Percentiles rank a stretch among this genome's conserved stretches.
phyloP scores from a whole-genome alignment of 208 protist species.

The Trypanosoma vivax region DNA sequence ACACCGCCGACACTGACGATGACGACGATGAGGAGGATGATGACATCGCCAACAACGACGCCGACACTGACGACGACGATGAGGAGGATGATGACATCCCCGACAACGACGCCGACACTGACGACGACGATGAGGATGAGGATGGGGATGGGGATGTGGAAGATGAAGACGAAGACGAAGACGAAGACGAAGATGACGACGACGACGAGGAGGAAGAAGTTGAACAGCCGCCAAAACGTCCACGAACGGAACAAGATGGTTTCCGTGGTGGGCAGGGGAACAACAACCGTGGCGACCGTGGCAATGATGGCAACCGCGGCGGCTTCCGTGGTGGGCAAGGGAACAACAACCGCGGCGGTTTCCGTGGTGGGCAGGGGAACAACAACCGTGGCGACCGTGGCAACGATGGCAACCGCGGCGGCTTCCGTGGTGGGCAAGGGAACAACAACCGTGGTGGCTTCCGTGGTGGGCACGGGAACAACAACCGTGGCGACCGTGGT shows the following conservation, averaged over 20 bases:
- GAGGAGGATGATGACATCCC: no score
- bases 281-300: no score
- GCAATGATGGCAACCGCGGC: constrained; percentile 55
- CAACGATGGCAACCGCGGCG: constrained; percentile 54
- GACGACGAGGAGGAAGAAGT: constrained; percentile 42
- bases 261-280: constrained; percentile 39
- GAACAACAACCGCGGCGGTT: constrained; percentile 27
- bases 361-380: constrained; percentile 42
- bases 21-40: no score
- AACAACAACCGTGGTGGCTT: constrained; percentile 30
- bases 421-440: no score
- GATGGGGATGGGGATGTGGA: constrained; percentile 15
- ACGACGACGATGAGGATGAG: constrained; percentile 37
- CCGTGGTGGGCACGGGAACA: constrained; percentile 32
- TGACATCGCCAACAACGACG: constrained; percentile 31
- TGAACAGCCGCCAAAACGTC: constrained; percentile 62
- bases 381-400: no score
- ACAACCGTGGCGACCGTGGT: constrained; percentile 35
- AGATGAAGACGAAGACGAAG: constrained; percentile 4
- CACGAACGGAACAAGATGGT: constrained; percentile 55
- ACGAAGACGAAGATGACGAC: constrained; percentile 27
- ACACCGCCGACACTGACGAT: no score
- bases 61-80: no score
- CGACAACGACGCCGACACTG: no score
- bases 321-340: no score